Percentiles rank a stretch among this genome's conserved stretches.
Conservation (phyloP, 176 grass and related monocot genomes). For the Microstegium vimineum region DNA sequence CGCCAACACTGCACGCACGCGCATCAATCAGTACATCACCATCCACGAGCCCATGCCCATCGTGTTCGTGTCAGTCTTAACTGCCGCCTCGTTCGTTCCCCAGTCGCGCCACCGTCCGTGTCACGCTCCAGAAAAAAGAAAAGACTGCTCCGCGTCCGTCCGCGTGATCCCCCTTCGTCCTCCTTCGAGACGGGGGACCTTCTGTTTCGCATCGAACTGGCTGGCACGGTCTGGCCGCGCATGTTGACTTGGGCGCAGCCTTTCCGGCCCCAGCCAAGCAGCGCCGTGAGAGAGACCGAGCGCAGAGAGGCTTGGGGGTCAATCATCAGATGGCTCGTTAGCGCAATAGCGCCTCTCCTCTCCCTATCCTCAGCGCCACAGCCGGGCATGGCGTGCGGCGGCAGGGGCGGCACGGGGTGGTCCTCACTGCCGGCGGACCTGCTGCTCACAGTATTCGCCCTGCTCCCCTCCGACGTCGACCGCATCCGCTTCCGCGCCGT, state of each 20-base stretch:
- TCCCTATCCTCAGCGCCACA: background rate
- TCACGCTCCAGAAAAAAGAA: too few relatives aligned
- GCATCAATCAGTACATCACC: background rate
- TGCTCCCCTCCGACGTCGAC: conserved; percentile 32
- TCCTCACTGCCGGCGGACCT: conserved; percentile 34
- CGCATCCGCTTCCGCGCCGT: conserved; percentile 41
- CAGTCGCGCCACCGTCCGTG: too few relatives aligned
- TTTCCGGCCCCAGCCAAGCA: background rate
- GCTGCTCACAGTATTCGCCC: conserved; percentile 18
- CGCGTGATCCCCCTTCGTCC: too few relatives aligned
- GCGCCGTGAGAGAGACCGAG: background rate
- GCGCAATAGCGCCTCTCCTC: too few relatives aligned
- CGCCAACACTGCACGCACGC: background rate
- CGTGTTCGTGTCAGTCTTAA: background rate
- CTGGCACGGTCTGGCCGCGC: too few relatives aligned
- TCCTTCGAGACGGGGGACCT: too few relatives aligned
- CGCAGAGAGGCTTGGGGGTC: background rate
- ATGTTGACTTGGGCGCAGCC: background rate
- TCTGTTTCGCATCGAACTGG: too few relatives aligned
- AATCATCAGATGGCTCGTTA: background rate
- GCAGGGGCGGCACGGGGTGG: conserved; percentile 10
- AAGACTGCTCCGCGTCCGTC: too few relatives aligned
- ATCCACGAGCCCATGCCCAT: background rate
- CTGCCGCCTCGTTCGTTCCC: background rate
- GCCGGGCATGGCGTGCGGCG: background rate